Conservation (phyloP, 2,329 filamentous ascomycete species). For the Dactylellina parvicollis region DNA sequence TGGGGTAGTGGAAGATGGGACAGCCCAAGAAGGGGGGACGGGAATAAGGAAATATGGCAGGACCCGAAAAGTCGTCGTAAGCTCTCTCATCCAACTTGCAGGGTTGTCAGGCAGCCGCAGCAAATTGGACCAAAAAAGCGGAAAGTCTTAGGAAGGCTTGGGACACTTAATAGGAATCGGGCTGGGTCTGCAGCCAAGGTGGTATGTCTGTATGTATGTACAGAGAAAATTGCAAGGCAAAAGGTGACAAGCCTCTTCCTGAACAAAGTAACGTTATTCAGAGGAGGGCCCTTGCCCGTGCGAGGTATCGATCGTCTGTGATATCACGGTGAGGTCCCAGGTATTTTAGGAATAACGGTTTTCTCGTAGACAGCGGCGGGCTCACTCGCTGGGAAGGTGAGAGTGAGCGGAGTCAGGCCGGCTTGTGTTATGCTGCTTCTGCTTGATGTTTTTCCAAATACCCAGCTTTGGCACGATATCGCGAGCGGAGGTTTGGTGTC, state of each 20-base stretch:
- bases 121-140: slow-evolving; percentile 47
- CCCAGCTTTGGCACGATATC: not conserved
- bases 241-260: slow-evolving; percentile 51
- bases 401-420: not conserved
- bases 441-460: not conserved
- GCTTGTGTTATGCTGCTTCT: not conserved
- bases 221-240: slow-evolving; percentile 52
- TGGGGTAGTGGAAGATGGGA: slow-evolving; percentile 46
- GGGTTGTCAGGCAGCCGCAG: slow-evolving; percentile 54
- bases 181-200: slow-evolving; percentile 53
- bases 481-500: not conserved
- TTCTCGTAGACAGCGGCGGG: slow-evolving; percentile 5
- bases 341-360: slow-evolving; percentile 35
- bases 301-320: slow-evolving; percentile 28
- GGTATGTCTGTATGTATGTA: too few species aligned
- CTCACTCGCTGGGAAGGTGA: not conserved
- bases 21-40: slow-evolving; percentile 37
- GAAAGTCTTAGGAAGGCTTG: slow-evolving; percentile 46
- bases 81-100: slow-evolving; percentile 48
- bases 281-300: slow-evolving; percentile 9
- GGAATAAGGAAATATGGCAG: slow-evolving; percentile 54
- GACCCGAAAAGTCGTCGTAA: slow-evolving; percentile 54
- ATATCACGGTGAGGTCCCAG: slow-evolving; percentile 24
- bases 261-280: slow-evolving; percentile 44
- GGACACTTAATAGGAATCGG: slow-evolving; percentile 47